Conservation (phyloP, 1,284 basidiomycete genomes). For the Lentinula novae-zelandiae region DNA sequence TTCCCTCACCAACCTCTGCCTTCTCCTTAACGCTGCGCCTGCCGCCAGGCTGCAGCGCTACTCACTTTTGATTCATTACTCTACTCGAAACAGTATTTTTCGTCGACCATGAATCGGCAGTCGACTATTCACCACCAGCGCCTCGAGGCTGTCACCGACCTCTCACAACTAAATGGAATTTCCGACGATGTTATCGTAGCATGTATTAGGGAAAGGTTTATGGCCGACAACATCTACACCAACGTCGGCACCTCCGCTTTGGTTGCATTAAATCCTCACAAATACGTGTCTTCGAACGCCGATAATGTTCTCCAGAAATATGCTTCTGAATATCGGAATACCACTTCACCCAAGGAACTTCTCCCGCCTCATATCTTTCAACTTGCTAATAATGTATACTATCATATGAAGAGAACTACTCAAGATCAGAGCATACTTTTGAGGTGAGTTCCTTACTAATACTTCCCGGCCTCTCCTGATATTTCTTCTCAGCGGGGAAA, state of each 20-base stretch:
- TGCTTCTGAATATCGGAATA: slow-evolving; percentile 70
- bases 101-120: slow-evolving; percentile 12
- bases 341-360: slow-evolving; percentile 45
- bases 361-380: slow-evolving; percentile 86
- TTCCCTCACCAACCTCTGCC: neutral
- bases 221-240: slow-evolving; percentile 82
- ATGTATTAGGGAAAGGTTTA: slow-evolving; percentile 83
- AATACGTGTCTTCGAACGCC: slow-evolving; percentile 76
- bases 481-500: slow-evolving; percentile 68
- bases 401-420: slow-evolving; percentile 91
- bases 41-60: slow-evolving; percentile 8
- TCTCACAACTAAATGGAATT: slow-evolving; percentile 53
- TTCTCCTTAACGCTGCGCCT: slow-evolving; percentile 6
- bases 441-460: slow-evolving; percentile 48
- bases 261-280: slow-evolving; percentile 87
- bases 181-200: slow-evolving; percentile 80
- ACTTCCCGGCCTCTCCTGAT: neutral
- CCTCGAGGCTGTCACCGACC: slow-evolving; percentile 66
- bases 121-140: slow-evolving; percentile 48
- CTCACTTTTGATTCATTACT: neutral
- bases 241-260: slow-evolving; percentile 66
- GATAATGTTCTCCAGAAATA: slow-evolving; percentile 84
- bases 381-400: slow-evolving; percentile 88
- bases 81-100: neutral
- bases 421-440: slow-evolving; percentile 91